These are phyloP conservation scores for Talaromyces funiculosus DNA, from an alignment of 2,329 filamentous ascomycete species.

Conservation along the genomic window DNA sequence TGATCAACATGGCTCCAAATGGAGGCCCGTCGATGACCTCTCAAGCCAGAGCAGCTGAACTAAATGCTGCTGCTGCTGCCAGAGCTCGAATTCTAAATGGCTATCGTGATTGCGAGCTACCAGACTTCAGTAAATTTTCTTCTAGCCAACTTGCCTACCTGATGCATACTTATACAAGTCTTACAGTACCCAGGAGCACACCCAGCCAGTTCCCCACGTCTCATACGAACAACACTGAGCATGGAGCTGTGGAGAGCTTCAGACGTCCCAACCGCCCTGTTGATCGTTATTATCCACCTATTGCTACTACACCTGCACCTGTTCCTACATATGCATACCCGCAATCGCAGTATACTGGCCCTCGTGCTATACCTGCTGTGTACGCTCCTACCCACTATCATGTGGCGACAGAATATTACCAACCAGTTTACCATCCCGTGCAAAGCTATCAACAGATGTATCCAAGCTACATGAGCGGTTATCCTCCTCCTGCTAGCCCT, in stretches of 20 bases:
- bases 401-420: slow-evolving; percentile 2
- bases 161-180: slow-evolving; percentile 17
- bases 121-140: slow-evolving; percentile 19
- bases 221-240: neutral
- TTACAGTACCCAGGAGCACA: slow-evolving; percentile 17
- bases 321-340: neutral
- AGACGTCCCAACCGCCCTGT: slow-evolving; percentile 11
- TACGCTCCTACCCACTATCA: slow-evolving; percentile 1
- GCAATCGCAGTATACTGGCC: slow-evolving; percentile 1
- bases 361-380: neutral
- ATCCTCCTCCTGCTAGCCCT: neutral
- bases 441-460: slow-evolving; percentile 5
- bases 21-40: slow-evolving; percentile 16
- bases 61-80: slow-evolving; percentile 15
- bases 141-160: slow-evolving; percentile 23
- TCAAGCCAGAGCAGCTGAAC: slow-evolving; percentile 17
- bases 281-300: slow-evolving; percentile 11
- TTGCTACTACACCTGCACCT: neutral
- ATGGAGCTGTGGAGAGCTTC: neutral
- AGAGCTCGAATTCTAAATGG: slow-evolving; percentile 8
- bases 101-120: slow-evolving; percentile 16
- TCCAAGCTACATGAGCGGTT: neutral
- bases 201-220: neutral
- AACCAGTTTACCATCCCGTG: slow-evolving; percentile 10
- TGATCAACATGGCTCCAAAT: slow-evolving; percentile 7